phyloP scores from a whole-genome alignment of 2,329 filamentous ascomycete genomes.

The Arachnomyces sp. region DNA sequence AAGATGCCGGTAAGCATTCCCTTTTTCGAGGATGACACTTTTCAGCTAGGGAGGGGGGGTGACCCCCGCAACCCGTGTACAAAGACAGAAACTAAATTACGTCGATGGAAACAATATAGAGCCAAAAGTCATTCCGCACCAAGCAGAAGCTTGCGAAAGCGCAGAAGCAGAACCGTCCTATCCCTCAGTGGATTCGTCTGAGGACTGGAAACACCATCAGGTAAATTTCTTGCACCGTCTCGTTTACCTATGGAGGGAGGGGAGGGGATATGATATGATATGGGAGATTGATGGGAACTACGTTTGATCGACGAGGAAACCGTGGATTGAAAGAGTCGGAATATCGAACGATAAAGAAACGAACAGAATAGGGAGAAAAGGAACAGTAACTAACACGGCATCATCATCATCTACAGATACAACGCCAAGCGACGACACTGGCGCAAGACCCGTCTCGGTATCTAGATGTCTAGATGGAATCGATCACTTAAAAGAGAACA shows the following conservation, averaged over 20 bases:
- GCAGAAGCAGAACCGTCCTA: slow-evolving; percentile 99
- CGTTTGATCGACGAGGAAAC: too few species aligned
- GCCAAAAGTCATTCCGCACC: slow-evolving; percentile 99
- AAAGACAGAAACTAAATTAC: slow-evolving; percentile 1
- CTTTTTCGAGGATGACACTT: slow-evolving; percentile 4
- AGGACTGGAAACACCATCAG: slow-evolving; percentile 98
- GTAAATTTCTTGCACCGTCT: slow-evolving; percentile 56
- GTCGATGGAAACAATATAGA: slow-evolving; percentile 53
- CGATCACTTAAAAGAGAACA: neutral
- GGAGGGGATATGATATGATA: too few species aligned
- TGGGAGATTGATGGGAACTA: too few species aligned
- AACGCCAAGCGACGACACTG: slow-evolving; percentile 99
- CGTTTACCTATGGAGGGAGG: too few species aligned
- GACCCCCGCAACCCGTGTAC: neutral
- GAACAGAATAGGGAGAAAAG: too few species aligned
- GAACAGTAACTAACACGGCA: neutral
- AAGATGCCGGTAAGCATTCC: slow-evolving; percentile 48
- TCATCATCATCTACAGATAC: slow-evolving; percentile 69
- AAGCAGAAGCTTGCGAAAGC: slow-evolving; percentile 99
- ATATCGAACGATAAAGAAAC: too few species aligned
- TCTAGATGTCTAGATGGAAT: slow-evolving; percentile 60
- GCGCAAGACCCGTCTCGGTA: slow-evolving; percentile 99
- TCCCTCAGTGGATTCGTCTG: slow-evolving; percentile 99
- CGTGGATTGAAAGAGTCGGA: too few species aligned
- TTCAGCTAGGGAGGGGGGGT: too few species aligned